Evolutionary conservation across 2,329 filamentous ascomycete species (phyloP), one percentile per base, ranked within the genome.

Genomic region (Anthostomella pinea): DNA sequence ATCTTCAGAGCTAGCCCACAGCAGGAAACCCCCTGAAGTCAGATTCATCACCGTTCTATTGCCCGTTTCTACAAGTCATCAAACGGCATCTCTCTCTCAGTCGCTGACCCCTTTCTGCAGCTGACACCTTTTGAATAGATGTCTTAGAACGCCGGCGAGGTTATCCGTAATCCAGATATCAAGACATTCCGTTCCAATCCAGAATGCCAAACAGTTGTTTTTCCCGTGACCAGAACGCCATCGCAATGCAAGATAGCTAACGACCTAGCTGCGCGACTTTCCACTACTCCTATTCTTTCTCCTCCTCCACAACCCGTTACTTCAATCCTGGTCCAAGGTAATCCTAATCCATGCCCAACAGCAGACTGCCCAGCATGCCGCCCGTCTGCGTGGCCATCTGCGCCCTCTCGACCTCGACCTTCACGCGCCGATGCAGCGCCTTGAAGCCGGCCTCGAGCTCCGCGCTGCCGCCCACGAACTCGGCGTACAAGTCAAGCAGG

Each of bases 401-500:
- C 15, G 88, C 87, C 54, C 84, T 81, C 62, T 94, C 87, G 8
- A 90, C 84, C 61, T 93, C 87, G 25, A 77, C 69, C 45, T 79
- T 75, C 14, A 97, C 91, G 24, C 82, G 72, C 29, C 74, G 68
- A 57, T 85, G 80, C 46, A 96, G 69, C 31, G 71, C 72, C 51
- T 78, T 73, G 54, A 97, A 81, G 31, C 82, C 73, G 32, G 72
- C 72, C 43, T 87, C 81, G 38, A 97, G 75, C 59, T 86, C 81
- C 6, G 77, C 72, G 22, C 84, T 89, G 32, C 81, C 80, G 2
- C 79, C 85, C 16, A 89, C 73, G 50, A 88, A 85, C 58, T 87
- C 83, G 19, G 85, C 81, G 61, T 97, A 98, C 23, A 97, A 69
- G 56, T 98, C 91, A 14, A 97, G 69, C 22, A 97, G 70, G 41